Percentiles rank a stretch among this genome's conserved stretches.
Evolutionary conservation across 768 basidiomycete species (phyloP).

Genomic region (Kwoniella bestiolae): DNA sequence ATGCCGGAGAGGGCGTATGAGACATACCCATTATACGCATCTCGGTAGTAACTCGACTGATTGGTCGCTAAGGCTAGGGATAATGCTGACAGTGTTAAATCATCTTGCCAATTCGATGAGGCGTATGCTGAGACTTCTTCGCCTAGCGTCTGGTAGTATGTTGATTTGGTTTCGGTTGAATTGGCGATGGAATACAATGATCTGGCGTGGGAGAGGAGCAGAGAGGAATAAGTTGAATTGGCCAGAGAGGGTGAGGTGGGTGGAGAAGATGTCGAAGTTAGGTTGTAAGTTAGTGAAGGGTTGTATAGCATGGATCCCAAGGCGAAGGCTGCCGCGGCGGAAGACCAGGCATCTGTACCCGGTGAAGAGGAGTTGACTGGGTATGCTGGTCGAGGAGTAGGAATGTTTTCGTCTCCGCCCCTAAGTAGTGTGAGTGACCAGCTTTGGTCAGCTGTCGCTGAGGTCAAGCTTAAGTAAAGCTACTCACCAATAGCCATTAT

Average conservation of each 20-base stretch:
- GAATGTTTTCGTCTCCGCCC: slow-evolving; percentile 69
- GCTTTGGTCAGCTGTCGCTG: not conserved
- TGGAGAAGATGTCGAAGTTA: slow-evolving; percentile 59
- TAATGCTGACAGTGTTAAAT: slow-evolving; percentile 68
- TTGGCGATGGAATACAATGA: slow-evolving; percentile 77
- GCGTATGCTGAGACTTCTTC: slow-evolving; percentile 75
- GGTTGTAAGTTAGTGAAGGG: slow-evolving; percentile 62
- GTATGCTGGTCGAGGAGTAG: slow-evolving; percentile 73
- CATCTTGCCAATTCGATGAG: slow-evolving; percentile 59
- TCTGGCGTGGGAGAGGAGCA: slow-evolving; percentile 73
- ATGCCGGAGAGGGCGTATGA: slow-evolving; percentile 64
- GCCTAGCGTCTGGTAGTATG: slow-evolving; percentile 36
- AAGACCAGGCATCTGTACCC: slow-evolving; percentile 87
- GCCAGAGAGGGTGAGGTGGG: slow-evolving; percentile 67
- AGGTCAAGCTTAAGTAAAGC: not conserved
- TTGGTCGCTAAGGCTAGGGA: slow-evolving; percentile 75
- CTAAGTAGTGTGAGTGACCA: slow-evolving; percentile 7
- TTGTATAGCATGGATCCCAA: slow-evolving; percentile 82
- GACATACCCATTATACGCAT: slow-evolving; percentile 69
- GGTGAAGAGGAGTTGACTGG: slow-evolving; percentile 76
- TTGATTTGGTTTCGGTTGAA: slow-evolving; percentile 60
- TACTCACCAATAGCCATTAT: slow-evolving; percentile 87
- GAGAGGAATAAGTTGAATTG: slow-evolving; percentile 73
- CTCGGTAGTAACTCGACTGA: slow-evolving; percentile 65
- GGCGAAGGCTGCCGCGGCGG: slow-evolving; percentile 82